Evolutionary conservation across 345 rosid genomes (phyloP).

Genomic region (Noccaea caerulescens): DNA sequence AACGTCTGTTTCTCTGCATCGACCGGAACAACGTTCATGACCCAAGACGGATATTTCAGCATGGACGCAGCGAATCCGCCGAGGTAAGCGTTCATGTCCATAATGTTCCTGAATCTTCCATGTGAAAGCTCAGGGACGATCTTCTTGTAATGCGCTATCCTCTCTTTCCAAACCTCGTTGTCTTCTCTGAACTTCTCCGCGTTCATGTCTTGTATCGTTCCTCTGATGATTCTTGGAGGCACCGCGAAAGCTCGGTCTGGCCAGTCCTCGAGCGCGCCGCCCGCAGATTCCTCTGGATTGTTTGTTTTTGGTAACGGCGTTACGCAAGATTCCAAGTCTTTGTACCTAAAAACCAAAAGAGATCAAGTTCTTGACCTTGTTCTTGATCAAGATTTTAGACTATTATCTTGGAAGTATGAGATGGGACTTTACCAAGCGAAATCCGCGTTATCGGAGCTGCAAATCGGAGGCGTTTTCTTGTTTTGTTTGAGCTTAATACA

Average conservation of each 20-base stretch:
- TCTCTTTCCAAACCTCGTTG: conserved; percentile 78
- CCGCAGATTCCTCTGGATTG: conserved; percentile 74
- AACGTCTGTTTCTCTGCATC: conserved; percentile 75
- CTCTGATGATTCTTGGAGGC: conserved; percentile 81
- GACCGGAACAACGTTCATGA: conserved; percentile 87
- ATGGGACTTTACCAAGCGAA: conserved; percentile 61
- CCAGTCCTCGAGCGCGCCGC: conserved; percentile 86
- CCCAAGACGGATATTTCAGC: conserved; percentile 80
- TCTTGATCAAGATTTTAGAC: not conserved
- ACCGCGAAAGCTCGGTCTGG: conserved; percentile 77
- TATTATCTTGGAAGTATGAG: not conserved
- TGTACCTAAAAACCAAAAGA: conserved; percentile 55
- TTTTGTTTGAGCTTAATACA: conserved; percentile 57
- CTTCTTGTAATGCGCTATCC: conserved; percentile 66
- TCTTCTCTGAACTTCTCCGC: conserved; percentile 71
- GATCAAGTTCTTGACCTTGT: not conserved
- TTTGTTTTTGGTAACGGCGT: conserved; percentile 78
- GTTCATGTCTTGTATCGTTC: conserved; percentile 68
- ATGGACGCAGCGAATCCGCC: conserved; percentile 91
- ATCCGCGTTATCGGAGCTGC: conserved; percentile 73
- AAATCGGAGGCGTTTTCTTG: conserved; percentile 62
- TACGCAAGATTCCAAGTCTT: conserved; percentile 76
- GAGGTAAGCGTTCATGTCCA: conserved; percentile 95
- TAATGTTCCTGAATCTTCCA: conserved; percentile 82
- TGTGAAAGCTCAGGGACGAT: conserved; percentile 55